A percentile compares a stretch with the other conserved stretches of the same genome.
Evolutionary conservation across 2,329 filamentous ascomycete genomes (phyloP).

Genomic region (Ophiocordyceps camponoti-floridani): DNA sequence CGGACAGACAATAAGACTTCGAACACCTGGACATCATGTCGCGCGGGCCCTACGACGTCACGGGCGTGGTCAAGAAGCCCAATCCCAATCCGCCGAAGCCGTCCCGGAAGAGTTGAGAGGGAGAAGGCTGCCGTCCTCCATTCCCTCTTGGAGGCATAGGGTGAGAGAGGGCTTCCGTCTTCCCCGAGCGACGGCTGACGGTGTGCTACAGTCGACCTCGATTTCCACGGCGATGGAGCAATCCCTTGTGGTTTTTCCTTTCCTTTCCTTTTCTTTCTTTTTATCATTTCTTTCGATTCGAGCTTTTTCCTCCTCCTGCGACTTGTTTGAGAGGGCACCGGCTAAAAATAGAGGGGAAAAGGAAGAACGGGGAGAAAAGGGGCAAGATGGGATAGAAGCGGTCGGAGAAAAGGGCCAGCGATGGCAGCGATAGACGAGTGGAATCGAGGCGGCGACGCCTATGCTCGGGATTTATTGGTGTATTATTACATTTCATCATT

Average conservation of each 20-base stretch:
- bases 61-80: slow-evolving; percentile 16
- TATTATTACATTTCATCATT: too few relatives aligned
- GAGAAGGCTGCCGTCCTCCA: neutral
- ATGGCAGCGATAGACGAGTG: too few relatives aligned
- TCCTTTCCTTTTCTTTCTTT: neutral
- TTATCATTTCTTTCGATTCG: neutral
- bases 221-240: neutral
- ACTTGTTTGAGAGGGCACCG: neutral
- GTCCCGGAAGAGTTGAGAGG: neutral
- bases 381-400: neutral
- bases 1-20: neutral
- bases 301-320: neutral
- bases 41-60: slow-evolving; percentile 20
- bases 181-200: neutral
- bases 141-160: neutral
- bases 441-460: too few relatives aligned
- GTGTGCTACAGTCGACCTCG: neutral
- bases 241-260: neutral
- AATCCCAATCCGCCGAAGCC: slow-evolving; percentile 18
- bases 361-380: neutral
- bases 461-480: too few relatives aligned
- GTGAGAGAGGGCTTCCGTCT: neutral
- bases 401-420: too few relatives aligned
- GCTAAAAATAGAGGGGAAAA: neutral
- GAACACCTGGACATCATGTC: slow-evolving; percentile 8